Percentiles rank a stretch among this genome's conserved stretches.
These are phyloP conservation scores for Nakazawaea wyomingensis DNA, from an alignment of 805 yeast species.

Conservation along the genomic window DNA sequence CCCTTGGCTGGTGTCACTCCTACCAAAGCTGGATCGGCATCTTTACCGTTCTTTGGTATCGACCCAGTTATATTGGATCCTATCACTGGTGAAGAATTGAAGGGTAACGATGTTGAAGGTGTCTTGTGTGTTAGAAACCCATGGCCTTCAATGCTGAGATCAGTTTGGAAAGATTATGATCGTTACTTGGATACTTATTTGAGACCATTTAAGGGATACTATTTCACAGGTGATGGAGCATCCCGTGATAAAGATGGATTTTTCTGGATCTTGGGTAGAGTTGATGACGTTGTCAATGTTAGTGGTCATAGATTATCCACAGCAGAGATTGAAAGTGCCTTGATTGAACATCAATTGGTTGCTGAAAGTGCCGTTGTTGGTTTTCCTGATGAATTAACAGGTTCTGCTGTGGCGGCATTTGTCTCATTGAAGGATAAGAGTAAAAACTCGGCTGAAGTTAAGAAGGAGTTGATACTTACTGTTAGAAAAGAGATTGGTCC, in stretches of 20 bases:
- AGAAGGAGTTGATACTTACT: constrained; percentile 59
- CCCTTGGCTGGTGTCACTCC: constrained; percentile 76
- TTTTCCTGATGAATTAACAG: constrained; percentile 75
- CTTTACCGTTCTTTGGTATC: constrained; percentile 81
- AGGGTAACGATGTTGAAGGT: constrained; percentile 73
- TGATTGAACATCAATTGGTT: constrained; percentile 64
- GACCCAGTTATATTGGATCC: constrained; percentile 72
- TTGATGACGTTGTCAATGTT: constrained; percentile 84
- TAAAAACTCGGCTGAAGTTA: constrained; percentile 47
- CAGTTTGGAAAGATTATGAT: constrained; percentile 72
- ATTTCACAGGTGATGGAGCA: constrained; percentile 89
- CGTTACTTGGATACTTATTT: constrained; percentile 77
- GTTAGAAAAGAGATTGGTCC: constrained; percentile 82
- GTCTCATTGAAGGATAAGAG: constrained; percentile 62
- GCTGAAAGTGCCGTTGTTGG: constrained; percentile 85
- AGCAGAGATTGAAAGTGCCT: constrained; percentile 82
- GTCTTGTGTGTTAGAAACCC: constrained; percentile 65
- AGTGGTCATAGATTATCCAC: constrained; percentile 87
- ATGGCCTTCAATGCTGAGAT: constrained; percentile 86
- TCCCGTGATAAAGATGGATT: constrained; percentile 81
- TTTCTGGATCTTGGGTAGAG: constrained; percentile 83
- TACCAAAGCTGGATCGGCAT: constrained; percentile 81
- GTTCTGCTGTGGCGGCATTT: constrained; percentile 81
- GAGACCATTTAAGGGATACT: constrained; percentile 75
- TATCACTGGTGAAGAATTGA: constrained; percentile 61